Base-by-base conservation (phyloP, 2,329 filamentous ascomycete genomes). In the Sporothrix globosa region DNA sequence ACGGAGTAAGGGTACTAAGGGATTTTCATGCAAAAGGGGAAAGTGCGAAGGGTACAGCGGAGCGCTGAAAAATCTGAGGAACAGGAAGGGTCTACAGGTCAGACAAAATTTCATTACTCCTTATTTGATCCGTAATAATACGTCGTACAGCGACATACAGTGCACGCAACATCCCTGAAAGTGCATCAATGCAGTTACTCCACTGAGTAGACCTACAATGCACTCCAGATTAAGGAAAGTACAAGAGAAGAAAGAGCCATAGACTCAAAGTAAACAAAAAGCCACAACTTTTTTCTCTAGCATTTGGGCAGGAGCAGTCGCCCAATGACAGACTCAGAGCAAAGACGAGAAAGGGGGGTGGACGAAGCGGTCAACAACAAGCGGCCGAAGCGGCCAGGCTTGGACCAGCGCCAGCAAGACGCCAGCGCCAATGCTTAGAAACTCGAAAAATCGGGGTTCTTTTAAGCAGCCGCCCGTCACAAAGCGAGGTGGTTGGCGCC, bases 21-120 rank as follows among this genome's bases (percentile, higher is more conserved):
- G 21, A 21, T 19, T 24, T 65, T n/a, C 21, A 34, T 56, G 50
- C 46, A 34, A 68, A 58, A 60, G 27, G 53, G 52, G 39, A 46
- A 60, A 68, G 54, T 52, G 41, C n/a, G n/a, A 69, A 34, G 54
- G 46, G 53, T 39, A 61, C 54, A 41, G 67, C 54, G 52, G 53
- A 46, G 53, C 66, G 50, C 65, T 54, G 50, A 27, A 41, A 67
- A 67, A 27, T 14, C 7, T 4, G 30, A n/a, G 21, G 48, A 50
- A 9, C 14, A 41, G 63, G 27, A 52, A 41, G 9, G 65, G 4
- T 24, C 34, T 24, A 54, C 17, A 24, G 41, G 41, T 65, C 41
- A 24, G 39, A 27, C 17, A 24, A n/a, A n/a, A 30, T 2, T 17
- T 3, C 10, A 44, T 44, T 44, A 17, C 41, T 44, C 41, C 14